These are phyloP conservation scores for Aspergillus udagawae DNA, from an alignment of 2,329 filamentous ascomycete species.

Conservation along the genomic window DNA sequence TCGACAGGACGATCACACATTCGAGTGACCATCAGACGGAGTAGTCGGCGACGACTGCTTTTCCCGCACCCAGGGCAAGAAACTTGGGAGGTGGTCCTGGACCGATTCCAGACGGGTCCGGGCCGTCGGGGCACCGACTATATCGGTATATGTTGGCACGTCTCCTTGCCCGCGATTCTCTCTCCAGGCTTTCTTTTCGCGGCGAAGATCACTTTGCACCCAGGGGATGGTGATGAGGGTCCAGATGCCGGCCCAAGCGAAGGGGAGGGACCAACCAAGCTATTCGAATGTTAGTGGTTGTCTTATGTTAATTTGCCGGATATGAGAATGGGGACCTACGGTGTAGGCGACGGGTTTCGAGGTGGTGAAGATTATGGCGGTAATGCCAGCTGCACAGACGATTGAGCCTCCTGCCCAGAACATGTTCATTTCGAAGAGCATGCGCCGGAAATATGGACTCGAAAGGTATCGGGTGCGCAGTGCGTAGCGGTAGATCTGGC, in stretches of 20 bases:
- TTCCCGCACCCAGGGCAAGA: slow-evolving; percentile 27
- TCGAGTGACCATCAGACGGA: slow-evolving; percentile 14
- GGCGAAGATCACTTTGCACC: slow-evolving; percentile 43
- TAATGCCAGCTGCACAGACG: slow-evolving; percentile 44
- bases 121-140: slow-evolving; percentile 32
- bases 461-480: slow-evolving; percentile 51
- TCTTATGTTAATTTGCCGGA: neutral
- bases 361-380: slow-evolving; percentile 49
- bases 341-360: slow-evolving; percentile 47
- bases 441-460: slow-evolving; percentile 51
- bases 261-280: slow-evolving; percentile 43
- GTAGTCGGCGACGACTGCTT: slow-evolving; percentile 23
- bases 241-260: slow-evolving; percentile 42
- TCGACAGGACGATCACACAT: neutral
- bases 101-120: slow-evolving; percentile 37
- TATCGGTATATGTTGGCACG: slow-evolving; percentile 33
- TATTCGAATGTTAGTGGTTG: slow-evolving; percentile 12
- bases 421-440: slow-evolving; percentile 53
- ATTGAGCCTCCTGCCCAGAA: slow-evolving; percentile 55
- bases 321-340: slow-evolving; percentile 21
- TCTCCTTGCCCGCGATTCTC: slow-evolving; percentile 31
- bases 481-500: slow-evolving; percentile 50
- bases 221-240: slow-evolving; percentile 44
- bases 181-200: slow-evolving; percentile 42
- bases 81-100: slow-evolving; percentile 24